Base-by-base conservation (phyloP, 306 rosid species). In the Casuarina cunninghamiana region DNA sequence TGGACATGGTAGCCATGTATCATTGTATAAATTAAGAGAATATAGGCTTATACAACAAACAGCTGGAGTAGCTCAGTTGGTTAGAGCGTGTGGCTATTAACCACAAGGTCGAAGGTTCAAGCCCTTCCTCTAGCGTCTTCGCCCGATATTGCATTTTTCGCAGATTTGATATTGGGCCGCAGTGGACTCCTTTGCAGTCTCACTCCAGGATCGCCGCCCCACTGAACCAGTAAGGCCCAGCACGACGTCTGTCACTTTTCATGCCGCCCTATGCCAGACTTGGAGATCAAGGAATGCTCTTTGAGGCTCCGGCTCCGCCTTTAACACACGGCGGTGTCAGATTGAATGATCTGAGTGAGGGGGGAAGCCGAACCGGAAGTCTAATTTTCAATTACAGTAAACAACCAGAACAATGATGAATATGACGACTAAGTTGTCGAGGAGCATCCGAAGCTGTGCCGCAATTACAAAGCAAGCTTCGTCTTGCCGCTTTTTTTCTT, bases 31-130 rank as follows among this genome's bases (percentile, higher is more conserved):
- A 26, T 26, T 0, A 0, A 26, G 1, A 26, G 1, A 48, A 10
- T 10, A 48, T 0, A 10, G 51, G 0, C 15, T 0, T 9, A 0
- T 0, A 10, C 0, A 1, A 10, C 68, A 12, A 1, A 26, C 0
- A 37, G 68, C 68, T 62, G 68, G 68, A 37, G 68, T 62, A 62
- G 68, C 68, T 71, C 77, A 70, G 71, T 70, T 78, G 62, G 76
- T 71, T 78, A 61, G 77, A 78, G 77, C 82, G 77, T 48, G 77
- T 72, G 73, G 77, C 82, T 79, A 73, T 79, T 79, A 79, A 79
- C 82, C 73, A 72, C 73, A 79, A 72, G 67, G 73, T 72, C 73
- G 73, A 78, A 72, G 77, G 82, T 78, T 67, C 70, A 44, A 74
- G n/a, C 72, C 81, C 77, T 72, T 72, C 67, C 15, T 79, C 77